Evolutionary conservation across 495 filamentous ascomycete species (phyloP), one percentile per base, ranked within the genome.

Genomic region (Tuber aestivum): DNA sequence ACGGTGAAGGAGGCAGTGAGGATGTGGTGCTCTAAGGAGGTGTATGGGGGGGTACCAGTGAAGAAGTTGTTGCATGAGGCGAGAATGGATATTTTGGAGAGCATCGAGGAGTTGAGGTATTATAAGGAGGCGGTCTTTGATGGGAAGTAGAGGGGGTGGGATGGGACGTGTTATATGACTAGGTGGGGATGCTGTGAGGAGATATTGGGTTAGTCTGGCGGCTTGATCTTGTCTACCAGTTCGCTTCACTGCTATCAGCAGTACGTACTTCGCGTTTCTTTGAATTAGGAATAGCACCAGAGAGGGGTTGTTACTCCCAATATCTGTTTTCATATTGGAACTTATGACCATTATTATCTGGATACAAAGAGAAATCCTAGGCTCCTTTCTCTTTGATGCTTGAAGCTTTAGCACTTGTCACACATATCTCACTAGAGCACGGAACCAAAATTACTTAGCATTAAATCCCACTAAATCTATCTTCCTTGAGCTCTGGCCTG

Each of bases 51-150:
- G 61, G 89, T 88, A 23, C 95, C 95, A 4, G 81, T 79, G 72
- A 99, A 99, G 85, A 87, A 88, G 77, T 87, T 86, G 70, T 85
- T 92, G 27, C 95, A 99, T 86, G 87, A 95, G 84, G 95, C 95
- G 0, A 88, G 89, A 76, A 89, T 91, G 76, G 95, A 99, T 86
- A 97, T 99, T 80, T 83, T 97, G 50, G 95, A 99, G 84, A 97
- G 94, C 83, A 97, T 99, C 77, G 90, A 88, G 72, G 95, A 99
- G 84, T 93, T 95, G 79, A 88, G 86, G 76, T 97, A 92, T 83
- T 99, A 96, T 84, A 89, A 88, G 80, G 82, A 88, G 41, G 84
- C 81, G 9, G 86, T 93, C 69, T 94, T 94, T 80, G 83, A 86
- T 73, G 78, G 71, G 20, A 81, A 77, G 41, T 80, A 77, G 75